Evolutionary conservation across 2,329 filamentous ascomycete species (phyloP), one percentile per base, ranked within the genome.

Genomic region (Lizonia empirigonia): DNA sequence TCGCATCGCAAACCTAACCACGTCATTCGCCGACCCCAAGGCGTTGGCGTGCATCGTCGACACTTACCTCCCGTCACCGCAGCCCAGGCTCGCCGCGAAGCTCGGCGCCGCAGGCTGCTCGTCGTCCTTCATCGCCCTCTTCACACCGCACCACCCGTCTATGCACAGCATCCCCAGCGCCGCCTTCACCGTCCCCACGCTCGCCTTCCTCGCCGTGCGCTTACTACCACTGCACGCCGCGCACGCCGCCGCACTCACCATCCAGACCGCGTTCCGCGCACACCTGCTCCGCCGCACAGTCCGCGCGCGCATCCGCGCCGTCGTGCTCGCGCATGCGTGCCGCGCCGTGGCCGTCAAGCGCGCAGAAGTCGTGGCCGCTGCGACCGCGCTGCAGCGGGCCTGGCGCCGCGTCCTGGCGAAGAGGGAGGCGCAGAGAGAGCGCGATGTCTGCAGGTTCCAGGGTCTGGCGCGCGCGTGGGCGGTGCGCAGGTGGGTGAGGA

Each of bases 151-250:
- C 7, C 64, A 66, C 16, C 48, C 40, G 7, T 52, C 57, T 5
- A 39, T 60, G 13, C 60, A 57, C 4, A 71, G 74, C 20, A 77
- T 85, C 19, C 81, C 83, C 10, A 78, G 80, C 48, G 73, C 73
- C 20, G 77, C 81, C 58, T 85, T 83, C 55, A 83, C 81, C 0
- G 65, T 85, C 20, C 78, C 81, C 2, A 78, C 80, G 2, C 77
- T 87, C 7, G 77, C 82, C 4, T 85, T 85, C 64, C 77, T 87
- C 5, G 83, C 82, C 33, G 84, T 81, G 4, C 77, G 83, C 32
- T 71, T 86, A 1, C 72, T 86, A 3, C 77, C 79, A 0, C 74
- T 82, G 5, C 77, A 78, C 1, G 75, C 75, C 48, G 71, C 70
- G 10, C 72, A 77, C 50, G 77, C 78, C 34, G 83, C 83, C 2